A percentile compares a stretch with the other conserved stretches of the same genome.
These are phyloP conservation scores for Symbiodinium natans DNA, from an alignment of 73 alveolate species.

Conservation along the genomic window DNA sequence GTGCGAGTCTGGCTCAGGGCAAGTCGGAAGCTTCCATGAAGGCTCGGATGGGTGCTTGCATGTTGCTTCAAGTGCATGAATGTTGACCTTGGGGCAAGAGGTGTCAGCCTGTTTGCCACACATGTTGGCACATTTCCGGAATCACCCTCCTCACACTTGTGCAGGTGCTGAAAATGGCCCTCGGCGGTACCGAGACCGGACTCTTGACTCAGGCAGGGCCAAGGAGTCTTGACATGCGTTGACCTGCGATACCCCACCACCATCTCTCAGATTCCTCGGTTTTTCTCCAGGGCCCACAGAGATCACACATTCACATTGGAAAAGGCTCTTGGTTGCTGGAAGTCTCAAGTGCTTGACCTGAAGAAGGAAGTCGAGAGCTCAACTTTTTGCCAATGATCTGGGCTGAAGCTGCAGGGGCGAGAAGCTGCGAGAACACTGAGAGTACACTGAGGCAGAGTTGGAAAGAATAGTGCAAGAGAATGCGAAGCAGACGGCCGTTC, in stretches of 20 bases:
- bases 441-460: constrained; percentile 11
- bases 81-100: background rate
- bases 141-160: background rate
- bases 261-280: too few species aligned
- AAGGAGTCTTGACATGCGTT: too few species aligned
- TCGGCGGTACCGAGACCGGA: constrained; percentile 21
- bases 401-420: background rate
- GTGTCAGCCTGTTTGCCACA: too few species aligned
- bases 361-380: background rate
- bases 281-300: too few species aligned
- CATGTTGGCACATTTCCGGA: background rate
- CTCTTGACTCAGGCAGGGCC: constrained; percentile 52
- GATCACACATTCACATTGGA: too few species aligned
- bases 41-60: background rate
- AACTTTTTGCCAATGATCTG: background rate
- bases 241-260: too few species aligned
- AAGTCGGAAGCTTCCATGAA: constrained; percentile 33
- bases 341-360: background rate
- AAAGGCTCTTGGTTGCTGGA: constrained; percentile 48
- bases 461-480: constrained; percentile 1
- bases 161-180: constrained; percentile 50
- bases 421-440: too few species aligned
- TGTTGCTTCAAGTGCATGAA: background rate
- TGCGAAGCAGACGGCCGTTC: background rate
- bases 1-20: background rate